Conservation (phyloP, 768 basidiomycete species). For the Hericium coralloides region DNA sequence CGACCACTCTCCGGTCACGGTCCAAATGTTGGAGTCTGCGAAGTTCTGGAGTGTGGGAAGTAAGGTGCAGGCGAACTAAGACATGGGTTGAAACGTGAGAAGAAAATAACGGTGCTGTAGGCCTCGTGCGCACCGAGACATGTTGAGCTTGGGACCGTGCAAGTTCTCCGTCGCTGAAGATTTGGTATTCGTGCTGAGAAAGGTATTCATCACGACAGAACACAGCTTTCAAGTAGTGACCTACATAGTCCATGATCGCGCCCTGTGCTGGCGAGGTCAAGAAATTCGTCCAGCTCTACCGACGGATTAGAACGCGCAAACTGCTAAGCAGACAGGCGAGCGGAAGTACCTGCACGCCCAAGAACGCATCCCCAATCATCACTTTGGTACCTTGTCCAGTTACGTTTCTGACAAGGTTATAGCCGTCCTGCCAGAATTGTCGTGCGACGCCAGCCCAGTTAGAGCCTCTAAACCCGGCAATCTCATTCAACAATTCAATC, state of each 20-base stretch:
- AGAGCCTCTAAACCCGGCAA: conserved; percentile 41
- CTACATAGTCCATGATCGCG: conserved; percentile 53
- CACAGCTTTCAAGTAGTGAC: no score
- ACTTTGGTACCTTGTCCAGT: conserved; percentile 41
- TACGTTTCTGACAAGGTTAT: conserved; percentile 43
- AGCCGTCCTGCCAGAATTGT: conserved; percentile 53
- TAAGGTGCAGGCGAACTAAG: conserved; percentile 43
- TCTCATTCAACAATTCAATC: conserved; percentile 65
- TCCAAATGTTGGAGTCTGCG: conserved; percentile 54
- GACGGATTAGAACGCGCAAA: neutral
- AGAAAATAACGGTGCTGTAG: neutral
- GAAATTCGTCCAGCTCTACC: conserved; percentile 52
- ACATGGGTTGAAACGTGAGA: neutral
- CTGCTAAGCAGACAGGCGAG: neutral
- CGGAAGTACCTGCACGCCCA: conserved; percentile 40
- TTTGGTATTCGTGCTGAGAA: conserved; percentile 60
- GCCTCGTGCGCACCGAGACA: conserved; percentile 33
- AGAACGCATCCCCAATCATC: conserved; percentile 69
- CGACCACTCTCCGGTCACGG: conserved; percentile 76
- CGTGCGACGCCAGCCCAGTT: conserved; percentile 35
- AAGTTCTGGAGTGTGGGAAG: conserved; percentile 36
- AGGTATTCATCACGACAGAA: neutral
- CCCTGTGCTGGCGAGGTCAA: conserved; percentile 46
- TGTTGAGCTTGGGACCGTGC: conserved; percentile 47
- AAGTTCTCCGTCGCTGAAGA: conserved; percentile 54